A percentile compares a stretch with the other conserved stretches of the same genome.
Conservation (phyloP, 2,329 filamentous ascomycete species). For the Camillea tinctor region DNA sequence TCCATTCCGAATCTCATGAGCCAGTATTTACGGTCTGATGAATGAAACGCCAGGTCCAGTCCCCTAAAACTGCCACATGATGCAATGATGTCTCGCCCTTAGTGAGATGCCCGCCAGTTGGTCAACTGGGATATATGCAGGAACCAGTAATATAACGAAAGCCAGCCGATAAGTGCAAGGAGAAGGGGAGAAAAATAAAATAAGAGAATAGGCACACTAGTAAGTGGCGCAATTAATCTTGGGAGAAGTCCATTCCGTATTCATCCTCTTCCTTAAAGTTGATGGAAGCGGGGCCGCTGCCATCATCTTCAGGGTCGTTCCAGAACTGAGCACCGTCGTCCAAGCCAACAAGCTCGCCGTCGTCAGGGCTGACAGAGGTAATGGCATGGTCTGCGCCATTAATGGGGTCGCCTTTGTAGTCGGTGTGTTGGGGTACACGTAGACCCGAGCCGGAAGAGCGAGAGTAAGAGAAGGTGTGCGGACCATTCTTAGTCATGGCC, state of each 20-base stretch:
- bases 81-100: slow-evolving; percentile 19
- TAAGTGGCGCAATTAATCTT: slow-evolving; percentile 31
- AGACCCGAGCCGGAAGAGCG: slow-evolving; percentile 80
- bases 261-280: slow-evolving; percentile 95
- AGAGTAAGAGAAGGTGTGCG: slow-evolving; percentile 77
- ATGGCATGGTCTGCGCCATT: slow-evolving; percentile 45
- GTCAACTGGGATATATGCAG: slow-evolving; percentile 2
- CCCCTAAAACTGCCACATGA: slow-evolving; percentile 16
- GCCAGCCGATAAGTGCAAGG: slow-evolving; percentile 13
- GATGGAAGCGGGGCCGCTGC: slow-evolving; percentile 62
- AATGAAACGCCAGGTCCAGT: slow-evolving; percentile 11
- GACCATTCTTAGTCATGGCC: slow-evolving; percentile 77
- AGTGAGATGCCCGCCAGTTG: slow-evolving; percentile 15
- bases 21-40: slow-evolving; percentile 15
- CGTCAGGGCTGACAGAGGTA: slow-evolving; percentile 54
- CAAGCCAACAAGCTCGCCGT: slow-evolving; percentile 37
- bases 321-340: slow-evolving; percentile 58
- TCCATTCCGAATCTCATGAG: slow-evolving; percentile 2
- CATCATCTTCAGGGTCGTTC: slow-evolving; percentile 69
- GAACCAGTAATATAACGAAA: slow-evolving; percentile 1
- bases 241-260: slow-evolving; percentile 75
- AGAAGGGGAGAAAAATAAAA: slow-evolving; percentile 10
- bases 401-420: slow-evolving; percentile 78
- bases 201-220: slow-evolving; percentile 7
- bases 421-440: slow-evolving; percentile 89